These are phyloP conservation scores for Erysiphe pisi DNA, from an alignment of 2,329 filamentous ascomycete species.

Conservation along the genomic window DNA sequence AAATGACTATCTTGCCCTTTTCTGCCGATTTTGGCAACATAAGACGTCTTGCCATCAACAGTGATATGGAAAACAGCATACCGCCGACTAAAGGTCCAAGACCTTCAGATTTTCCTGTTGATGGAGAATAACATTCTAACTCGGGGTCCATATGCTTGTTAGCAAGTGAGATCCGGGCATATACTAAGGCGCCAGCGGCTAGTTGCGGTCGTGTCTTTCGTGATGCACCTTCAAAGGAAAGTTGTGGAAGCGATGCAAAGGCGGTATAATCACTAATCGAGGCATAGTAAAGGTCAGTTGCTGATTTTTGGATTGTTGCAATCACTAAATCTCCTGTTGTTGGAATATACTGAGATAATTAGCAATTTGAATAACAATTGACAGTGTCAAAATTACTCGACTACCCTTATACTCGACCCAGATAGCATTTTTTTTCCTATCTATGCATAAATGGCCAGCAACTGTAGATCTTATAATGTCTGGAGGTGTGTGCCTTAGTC, in stretches of 20 bases:
- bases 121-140: constrained; percentile 74
- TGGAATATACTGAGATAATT: constrained; percentile 56
- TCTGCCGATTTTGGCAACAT: constrained; percentile 54
- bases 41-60: constrained; percentile 69
- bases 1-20: constrained; percentile 55
- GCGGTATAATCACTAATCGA: constrained; percentile 56
- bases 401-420: constrained; percentile 64
- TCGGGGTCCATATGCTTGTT: constrained; percentile 80
- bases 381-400: constrained; percentile 44
- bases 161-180: constrained; percentile 69
- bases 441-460: constrained; percentile 55
- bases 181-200: constrained; percentile 64
- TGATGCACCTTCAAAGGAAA: constrained; percentile 85
- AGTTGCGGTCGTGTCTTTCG: constrained; percentile 85
- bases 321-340: constrained; percentile 76
- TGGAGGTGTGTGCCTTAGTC: constrained; percentile 71
- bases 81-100: constrained; percentile 73
- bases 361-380: constrained; percentile 31
- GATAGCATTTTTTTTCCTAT: constrained; percentile 63
- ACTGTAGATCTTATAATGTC: constrained; percentile 59
- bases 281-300: constrained; percentile 69
- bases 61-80: constrained; percentile 72
- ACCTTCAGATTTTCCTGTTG: constrained; percentile 80
- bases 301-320: constrained; percentile 67
- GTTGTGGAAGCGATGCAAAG: constrained; percentile 63